phyloP scores from a whole-genome alignment of 108 stramenopile genomes.

The Mayamaea pseudoterrestris region DNA sequence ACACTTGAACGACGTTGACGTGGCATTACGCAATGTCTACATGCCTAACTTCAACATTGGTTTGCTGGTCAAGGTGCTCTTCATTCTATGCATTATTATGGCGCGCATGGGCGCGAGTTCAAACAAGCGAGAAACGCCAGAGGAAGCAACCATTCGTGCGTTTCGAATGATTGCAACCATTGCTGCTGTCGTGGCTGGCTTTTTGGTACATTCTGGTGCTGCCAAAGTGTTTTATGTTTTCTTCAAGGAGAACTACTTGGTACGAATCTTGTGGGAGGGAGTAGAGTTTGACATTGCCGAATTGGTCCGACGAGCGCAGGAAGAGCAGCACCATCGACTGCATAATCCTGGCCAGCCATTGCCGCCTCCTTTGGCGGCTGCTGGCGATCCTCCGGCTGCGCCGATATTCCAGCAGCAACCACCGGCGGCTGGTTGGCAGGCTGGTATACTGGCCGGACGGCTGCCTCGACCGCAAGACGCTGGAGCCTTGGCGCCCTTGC shows the following conservation, averaged over 20 bases:
- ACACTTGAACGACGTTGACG: too few species aligned
- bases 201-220: constrained; percentile 22
- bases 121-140: constrained; percentile 2
- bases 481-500: neutral
- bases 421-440: neutral
- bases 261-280: constrained; percentile 16
- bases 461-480: neutral
- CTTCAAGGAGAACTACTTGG: constrained; percentile 14
- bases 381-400: neutral
- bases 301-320: neutral
- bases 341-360: neutral
- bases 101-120: constrained; percentile 8
- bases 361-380: neutral
- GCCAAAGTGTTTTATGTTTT: constrained; percentile 23
- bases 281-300: constrained; percentile 10
- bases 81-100: constrained; percentile 16
- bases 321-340: neutral
- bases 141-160: neutral
- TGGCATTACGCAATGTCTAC: constrained; percentile 7
- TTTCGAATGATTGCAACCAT: constrained; percentile 1
- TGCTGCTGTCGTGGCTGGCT: constrained; percentile 10
- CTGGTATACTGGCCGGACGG: neutral
- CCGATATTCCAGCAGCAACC: neutral
- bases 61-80: constrained; percentile 22
- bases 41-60: constrained; percentile 15